Evolutionary conservation across 1,284 basidiomycete genomes (phyloP).

Genomic region (Phaffia rhodozyma): DNA sequence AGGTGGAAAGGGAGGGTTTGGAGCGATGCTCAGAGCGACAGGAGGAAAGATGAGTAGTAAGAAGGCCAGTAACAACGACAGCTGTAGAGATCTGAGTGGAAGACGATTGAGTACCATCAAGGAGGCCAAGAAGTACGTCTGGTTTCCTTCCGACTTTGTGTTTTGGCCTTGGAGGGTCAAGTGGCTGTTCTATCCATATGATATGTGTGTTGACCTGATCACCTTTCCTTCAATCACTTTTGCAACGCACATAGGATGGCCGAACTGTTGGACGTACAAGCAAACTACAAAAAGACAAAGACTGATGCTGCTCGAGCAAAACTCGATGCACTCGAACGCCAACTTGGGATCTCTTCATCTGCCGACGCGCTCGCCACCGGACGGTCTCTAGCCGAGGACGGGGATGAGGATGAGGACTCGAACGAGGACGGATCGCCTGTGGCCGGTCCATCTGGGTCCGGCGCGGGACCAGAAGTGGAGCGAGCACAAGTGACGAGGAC

Average conservation of each 20-base stretch:
- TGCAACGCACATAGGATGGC: slow-evolving; percentile 50
- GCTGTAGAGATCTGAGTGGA: slow-evolving; percentile 85
- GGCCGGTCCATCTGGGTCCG: slow-evolving; percentile 23
- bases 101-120: slow-evolving; percentile 84
- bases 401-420: slow-evolving; percentile 25
- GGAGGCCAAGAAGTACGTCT: slow-evolving; percentile 75
- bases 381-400: slow-evolving; percentile 17
- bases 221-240: not conserved
- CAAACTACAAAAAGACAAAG: slow-evolving; percentile 64
- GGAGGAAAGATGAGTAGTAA: slow-evolving; percentile 94
- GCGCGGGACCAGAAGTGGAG: slow-evolving; percentile 1
- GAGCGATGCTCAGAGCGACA: slow-evolving; percentile 86
- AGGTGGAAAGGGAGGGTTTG: slow-evolving; percentile 97
- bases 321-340: slow-evolving; percentile 69
- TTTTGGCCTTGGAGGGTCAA: not conserved
- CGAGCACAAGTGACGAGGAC: slow-evolving; percentile 24
- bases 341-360: slow-evolving; percentile 52
- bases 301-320: slow-evolving; percentile 71
- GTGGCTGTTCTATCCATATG: not conserved
- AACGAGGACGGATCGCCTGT: slow-evolving; percentile 20
- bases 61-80: slow-evolving; percentile 90
- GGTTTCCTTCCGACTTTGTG: not conserved
- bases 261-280: slow-evolving; percentile 75
- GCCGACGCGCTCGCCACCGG: slow-evolving; percentile 1
- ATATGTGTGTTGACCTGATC: not conserved